Conservation (phyloP, 2,329 filamentous ascomycete genomes). For the Venturia oleaginea region DNA sequence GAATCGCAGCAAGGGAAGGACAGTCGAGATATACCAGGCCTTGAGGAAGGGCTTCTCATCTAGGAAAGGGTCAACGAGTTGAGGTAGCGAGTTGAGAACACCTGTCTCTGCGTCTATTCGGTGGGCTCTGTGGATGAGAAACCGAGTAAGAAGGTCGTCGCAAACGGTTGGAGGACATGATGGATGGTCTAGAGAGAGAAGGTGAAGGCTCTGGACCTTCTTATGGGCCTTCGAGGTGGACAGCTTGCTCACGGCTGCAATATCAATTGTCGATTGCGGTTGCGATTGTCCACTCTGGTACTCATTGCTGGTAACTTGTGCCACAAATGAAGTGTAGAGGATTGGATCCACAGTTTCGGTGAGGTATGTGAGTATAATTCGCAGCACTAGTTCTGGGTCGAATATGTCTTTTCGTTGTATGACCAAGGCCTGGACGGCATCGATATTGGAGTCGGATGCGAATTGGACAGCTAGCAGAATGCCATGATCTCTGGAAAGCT, state of each 20-base stretch:
- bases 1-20: slow-evolving; percentile 60
- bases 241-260: slow-evolving; percentile 46
- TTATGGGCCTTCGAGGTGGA: slow-evolving; percentile 56
- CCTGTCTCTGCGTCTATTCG: slow-evolving; percentile 64
- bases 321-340: slow-evolving; percentile 38
- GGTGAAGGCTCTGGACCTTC: slow-evolving; percentile 52
- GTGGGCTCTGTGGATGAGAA: slow-evolving; percentile 59
- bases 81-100: slow-evolving; percentile 57
- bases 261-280: slow-evolving; percentile 38
- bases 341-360: slow-evolving; percentile 60
- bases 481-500: slow-evolving; percentile 56
- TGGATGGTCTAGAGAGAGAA: slow-evolving; percentile 48
- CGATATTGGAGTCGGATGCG: slow-evolving; percentile 56
- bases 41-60: slow-evolving; percentile 51
- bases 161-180: slow-evolving; percentile 40
- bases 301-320: slow-evolving; percentile 32
- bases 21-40: slow-evolving; percentile 58
- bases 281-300: slow-evolving; percentile 26
- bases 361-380: slow-evolving; percentile 66
- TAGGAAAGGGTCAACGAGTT: slow-evolving; percentile 61
- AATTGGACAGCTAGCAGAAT: slow-evolving; percentile 65
- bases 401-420: slow-evolving; percentile 49
- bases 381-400: slow-evolving; percentile 55
- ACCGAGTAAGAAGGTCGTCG: slow-evolving; percentile 50
- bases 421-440: slow-evolving; percentile 52